These are phyloP conservation scores for Dioszegia aurantiaca DNA, from an alignment of 768 basidiomycete genomes.

Conservation along the genomic window DNA sequence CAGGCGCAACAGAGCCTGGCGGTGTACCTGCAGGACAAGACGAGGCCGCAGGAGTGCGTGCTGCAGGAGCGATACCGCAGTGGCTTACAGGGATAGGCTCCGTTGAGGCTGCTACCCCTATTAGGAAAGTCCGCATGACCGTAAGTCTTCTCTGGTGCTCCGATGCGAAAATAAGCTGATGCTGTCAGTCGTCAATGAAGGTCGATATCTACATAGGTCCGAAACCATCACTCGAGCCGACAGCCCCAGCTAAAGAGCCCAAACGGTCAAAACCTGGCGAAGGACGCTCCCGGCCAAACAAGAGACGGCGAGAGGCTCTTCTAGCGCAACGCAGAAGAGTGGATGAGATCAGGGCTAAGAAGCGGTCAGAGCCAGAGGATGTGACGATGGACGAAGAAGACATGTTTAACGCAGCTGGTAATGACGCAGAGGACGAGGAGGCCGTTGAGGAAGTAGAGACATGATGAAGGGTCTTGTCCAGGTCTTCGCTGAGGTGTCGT, in stretches of 20 bases:
- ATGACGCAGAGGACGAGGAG: constrained; percentile 16
- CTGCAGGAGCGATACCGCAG: not conserved
- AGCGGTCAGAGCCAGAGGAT: not conserved
- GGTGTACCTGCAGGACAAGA: not conserved
- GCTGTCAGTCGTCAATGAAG: constrained; percentile 18
- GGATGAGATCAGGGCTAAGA: not conserved
- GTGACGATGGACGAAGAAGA: constrained; percentile 16
- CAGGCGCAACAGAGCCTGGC: not conserved
- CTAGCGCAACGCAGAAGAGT: not conserved
- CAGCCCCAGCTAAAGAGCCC: not conserved
- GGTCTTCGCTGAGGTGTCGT: not conserved
- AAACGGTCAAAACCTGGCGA: constrained; percentile 13
- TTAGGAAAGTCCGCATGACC: constrained; percentile 24
- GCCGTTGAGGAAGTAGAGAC: constrained; percentile 14
- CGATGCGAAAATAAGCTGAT: not conserved
- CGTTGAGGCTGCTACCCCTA: constrained; percentile 33
- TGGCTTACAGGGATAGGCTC: constrained; percentile 26
- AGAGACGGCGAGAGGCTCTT: constrained; percentile 17
- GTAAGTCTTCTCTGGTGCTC: constrained; percentile 21
- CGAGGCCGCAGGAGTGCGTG: constrained; percentile 3
- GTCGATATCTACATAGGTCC: constrained; percentile 20
- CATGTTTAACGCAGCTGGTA: not conserved
- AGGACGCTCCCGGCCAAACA: constrained; percentile 26
- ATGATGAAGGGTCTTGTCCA: not conserved
- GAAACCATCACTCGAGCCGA: not conserved